Evolutionary conservation across 306 rosid genomes (phyloP), one percentile per base, ranked within the genome.

Genomic region (Vicia sativa): DNA sequence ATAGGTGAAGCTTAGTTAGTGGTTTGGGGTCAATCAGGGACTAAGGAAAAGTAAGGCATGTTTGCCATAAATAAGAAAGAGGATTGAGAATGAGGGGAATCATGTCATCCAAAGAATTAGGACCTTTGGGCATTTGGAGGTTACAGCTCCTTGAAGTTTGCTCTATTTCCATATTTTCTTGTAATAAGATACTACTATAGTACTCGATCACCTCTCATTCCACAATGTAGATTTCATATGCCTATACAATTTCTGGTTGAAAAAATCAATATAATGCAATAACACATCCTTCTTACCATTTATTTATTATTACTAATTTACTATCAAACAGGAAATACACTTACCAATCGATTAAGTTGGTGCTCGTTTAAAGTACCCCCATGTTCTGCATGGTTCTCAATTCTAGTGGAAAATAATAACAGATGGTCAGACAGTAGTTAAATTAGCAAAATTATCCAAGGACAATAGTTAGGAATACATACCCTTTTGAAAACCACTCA

Each of bases 401-500:
- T 93, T 78, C 99, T 93, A 85, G 70, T 41, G 19, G 68, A 18
- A 21, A 41, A 39, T 52, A 45, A 75, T 38, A 72, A 43, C 57
- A 74, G 38, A 58, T 46, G 0, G 73, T 68, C 43, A 77, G 67
- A 42, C 60, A 2, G 9, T 26, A 23, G 58, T 38, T 74, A 72
- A 56, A 67, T 58, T 62, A 39, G 62, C 52, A 10, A 66, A 34
- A 71, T 62, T 37, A 28, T 66, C 16, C 69, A 70, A 4, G 3
- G 56, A 71, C 59, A 70, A 64, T 26, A 61, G 67, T 38, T 21
- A 41, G 76, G 68, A 54, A 78, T 45, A 59, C 78, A 41, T 84
- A 93, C 99, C 99, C 99, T 88, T 90, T 93, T 44, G 99, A 93
- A 81, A 93, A 93, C 99, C 99, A 93, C 86, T 93, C 99, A 78